A percentile compares a stretch with the other conserved stretches of the same genome.
Evolutionary conservation across 73 alveolate genomes (phyloP).

Genomic region (Paramecium bursaria): DNA sequence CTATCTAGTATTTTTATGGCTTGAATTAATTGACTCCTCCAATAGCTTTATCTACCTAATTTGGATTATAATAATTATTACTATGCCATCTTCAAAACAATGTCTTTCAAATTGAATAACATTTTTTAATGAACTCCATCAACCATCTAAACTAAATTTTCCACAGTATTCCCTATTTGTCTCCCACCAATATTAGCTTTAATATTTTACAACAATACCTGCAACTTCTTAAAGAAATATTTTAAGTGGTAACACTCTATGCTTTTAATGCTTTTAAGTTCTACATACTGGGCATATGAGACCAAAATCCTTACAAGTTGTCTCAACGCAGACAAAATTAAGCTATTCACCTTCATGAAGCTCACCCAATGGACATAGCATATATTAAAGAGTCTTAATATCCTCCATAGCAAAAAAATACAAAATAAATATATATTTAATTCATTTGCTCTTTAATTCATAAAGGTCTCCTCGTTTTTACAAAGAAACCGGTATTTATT

Average conservation of each 20-base stretch:
- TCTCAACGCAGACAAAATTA: constrained; percentile 64
- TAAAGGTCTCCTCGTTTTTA: constrained; percentile 85
- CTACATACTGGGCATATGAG: constrained; percentile 70
- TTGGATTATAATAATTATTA: not conserved
- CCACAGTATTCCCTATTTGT: constrained; percentile 16
- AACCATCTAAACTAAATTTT: not conserved
- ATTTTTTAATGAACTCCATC: constrained; percentile 21
- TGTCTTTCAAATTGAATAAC: constrained; percentile 10
- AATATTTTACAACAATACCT: not conserved
- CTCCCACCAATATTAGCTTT: not conserved
- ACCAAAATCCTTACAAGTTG: constrained; percentile 67
- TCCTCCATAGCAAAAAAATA: constrained; percentile 16
- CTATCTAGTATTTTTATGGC: constrained; percentile 46
- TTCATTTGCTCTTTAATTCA: constrained; percentile 53
- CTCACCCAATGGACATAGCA: constrained; percentile 62
- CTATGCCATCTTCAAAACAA: constrained; percentile 37
- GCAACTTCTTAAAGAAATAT: constrained; percentile 65
- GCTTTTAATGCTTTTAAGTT: constrained; percentile 63
- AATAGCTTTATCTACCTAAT: constrained; percentile 27
- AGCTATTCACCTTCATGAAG: constrained; percentile 71
- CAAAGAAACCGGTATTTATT: constrained; percentile 75
- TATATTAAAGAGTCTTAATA: constrained; percentile 56
- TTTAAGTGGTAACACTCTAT: constrained; percentile 68
- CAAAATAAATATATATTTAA: not conserved
- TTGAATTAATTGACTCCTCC: constrained; percentile 28